phyloP scores from a whole-genome alignment of 805 yeast species.

The Metschnikowia bowlesiae region DNA sequence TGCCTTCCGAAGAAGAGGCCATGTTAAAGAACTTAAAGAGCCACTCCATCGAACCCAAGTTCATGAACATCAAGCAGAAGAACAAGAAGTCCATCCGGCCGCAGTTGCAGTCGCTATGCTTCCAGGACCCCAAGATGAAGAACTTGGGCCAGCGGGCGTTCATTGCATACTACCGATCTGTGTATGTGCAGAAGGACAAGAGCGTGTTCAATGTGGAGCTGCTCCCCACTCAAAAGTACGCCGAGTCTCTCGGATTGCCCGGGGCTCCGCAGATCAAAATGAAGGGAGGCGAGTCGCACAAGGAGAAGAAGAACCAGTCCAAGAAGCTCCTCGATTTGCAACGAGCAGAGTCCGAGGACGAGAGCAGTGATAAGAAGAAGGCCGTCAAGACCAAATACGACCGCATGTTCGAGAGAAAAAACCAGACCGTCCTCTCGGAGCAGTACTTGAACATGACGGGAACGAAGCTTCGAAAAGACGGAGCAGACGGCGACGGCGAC shows the following conservation, averaged over 20 bases:
- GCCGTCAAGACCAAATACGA: slow-evolving; percentile 80
- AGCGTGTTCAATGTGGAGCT: slow-evolving; percentile 74
- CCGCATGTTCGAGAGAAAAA: slow-evolving; percentile 90
- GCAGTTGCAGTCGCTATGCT: slow-evolving; percentile 84
- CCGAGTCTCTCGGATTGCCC: slow-evolving; percentile 86
- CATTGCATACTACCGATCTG: slow-evolving; percentile 81
- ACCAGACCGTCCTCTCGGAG: slow-evolving; percentile 87
- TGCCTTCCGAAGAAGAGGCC: slow-evolving; percentile 78
- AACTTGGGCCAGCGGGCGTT: slow-evolving; percentile 95
- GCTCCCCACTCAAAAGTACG: slow-evolving; percentile 77
- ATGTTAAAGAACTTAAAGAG: slow-evolving; percentile 60
- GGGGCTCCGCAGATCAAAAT: slow-evolving; percentile 93
- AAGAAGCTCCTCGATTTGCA: slow-evolving; percentile 59
- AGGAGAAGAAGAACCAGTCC: slow-evolving; percentile 77
- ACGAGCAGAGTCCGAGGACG: slow-evolving; percentile 53
- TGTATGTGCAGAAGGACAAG: slow-evolving; percentile 82
- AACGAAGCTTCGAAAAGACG: slow-evolving; percentile 22
- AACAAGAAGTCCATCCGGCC: slow-evolving; percentile 71
- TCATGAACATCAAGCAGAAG: slow-evolving; percentile 68
- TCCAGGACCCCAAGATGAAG: slow-evolving; percentile 86
- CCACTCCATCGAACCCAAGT: slow-evolving; percentile 64
- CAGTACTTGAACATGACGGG: slow-evolving; percentile 76
- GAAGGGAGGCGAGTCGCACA: slow-evolving; percentile 50
- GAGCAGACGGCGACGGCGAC: slow-evolving; percentile 26
- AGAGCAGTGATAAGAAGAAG: slow-evolving; percentile 38